Conservation (phyloP, 2,329 filamentous ascomycete species). For the Metarhizium guizhouense region DNA sequence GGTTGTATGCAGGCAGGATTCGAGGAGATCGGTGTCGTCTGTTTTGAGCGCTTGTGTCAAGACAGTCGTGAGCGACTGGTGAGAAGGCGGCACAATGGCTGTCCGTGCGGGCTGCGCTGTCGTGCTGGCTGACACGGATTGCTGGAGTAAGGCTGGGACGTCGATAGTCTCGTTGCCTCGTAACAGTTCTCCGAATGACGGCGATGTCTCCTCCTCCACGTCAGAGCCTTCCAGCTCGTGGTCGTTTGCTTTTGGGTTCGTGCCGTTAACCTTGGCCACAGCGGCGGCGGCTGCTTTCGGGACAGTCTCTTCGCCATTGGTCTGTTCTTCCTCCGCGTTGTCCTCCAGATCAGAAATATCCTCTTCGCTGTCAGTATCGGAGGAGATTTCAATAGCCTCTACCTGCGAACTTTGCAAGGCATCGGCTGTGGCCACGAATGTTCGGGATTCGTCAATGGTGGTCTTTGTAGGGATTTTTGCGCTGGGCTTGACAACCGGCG, state of each 20-base stretch:
- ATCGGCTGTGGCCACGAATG: slow-evolving; percentile 39
- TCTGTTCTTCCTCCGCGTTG: slow-evolving; percentile 13
- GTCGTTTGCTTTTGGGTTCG: slow-evolving; percentile 12
- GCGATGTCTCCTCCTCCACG: slow-evolving; percentile 40
- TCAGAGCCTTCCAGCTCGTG: slow-evolving; percentile 30
- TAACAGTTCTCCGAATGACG: slow-evolving; percentile 82
- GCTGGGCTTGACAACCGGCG: slow-evolving; percentile 43
- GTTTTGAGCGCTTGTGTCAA: slow-evolving; percentile 87
- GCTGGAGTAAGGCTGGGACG: slow-evolving; percentile 53
- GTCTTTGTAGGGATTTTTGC: slow-evolving; percentile 41
- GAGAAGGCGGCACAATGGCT: slow-evolving; percentile 53
- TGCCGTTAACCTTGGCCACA: slow-evolving; percentile 16
- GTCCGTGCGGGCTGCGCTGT: slow-evolving; percentile 34
- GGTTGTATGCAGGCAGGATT: slow-evolving; percentile 79
- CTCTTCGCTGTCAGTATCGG: slow-evolving; percentile 42
- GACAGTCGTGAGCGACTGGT: slow-evolving; percentile 82
- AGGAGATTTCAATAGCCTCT: slow-evolving; percentile 49
- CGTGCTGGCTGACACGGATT: slow-evolving; percentile 19
- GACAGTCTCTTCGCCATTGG: slow-evolving; percentile 9
- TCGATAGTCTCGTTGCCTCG: slow-evolving; percentile 68
- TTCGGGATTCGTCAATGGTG: slow-evolving; percentile 49
- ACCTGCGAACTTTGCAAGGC: slow-evolving; percentile 26
- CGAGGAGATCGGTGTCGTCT: slow-evolving; percentile 81
- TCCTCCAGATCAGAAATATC: slow-evolving; percentile 24
- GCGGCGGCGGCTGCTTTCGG: slow-evolving; percentile 6